These are phyloP conservation scores for Pyrenochaeta sp. DNA, from an alignment of 2,329 filamentous ascomycete genomes.

Conservation along the genomic window DNA sequence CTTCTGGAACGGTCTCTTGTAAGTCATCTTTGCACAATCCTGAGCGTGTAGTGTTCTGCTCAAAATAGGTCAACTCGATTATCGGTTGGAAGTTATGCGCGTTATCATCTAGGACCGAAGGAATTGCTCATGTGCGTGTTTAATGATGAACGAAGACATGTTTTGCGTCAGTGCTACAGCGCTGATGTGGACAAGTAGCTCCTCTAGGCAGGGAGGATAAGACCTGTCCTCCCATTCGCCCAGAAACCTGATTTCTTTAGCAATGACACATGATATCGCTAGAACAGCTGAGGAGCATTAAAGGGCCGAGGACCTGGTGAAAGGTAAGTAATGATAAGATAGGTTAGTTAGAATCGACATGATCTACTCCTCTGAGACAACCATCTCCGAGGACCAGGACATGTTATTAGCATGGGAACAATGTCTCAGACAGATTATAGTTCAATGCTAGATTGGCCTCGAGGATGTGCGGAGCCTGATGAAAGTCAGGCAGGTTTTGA, in stretches of 20 bases:
- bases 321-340: slow-evolving; percentile 5
- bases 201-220: slow-evolving; percentile 17
- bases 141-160: slow-evolving; percentile 1
- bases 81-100: background rate
- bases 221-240: slow-evolving; percentile 1
- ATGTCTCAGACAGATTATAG: background rate
- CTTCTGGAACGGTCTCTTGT: background rate
- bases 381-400: background rate
- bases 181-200: background rate
- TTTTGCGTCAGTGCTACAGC: slow-evolving; percentile 25
- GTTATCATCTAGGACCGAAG: background rate
- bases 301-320: slow-evolving; percentile 15
- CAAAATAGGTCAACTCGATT: background rate
- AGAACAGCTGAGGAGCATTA: slow-evolving; percentile 6
- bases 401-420: background rate
- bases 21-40: background rate
- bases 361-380: background rate
- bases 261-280: slow-evolving; percentile 3
- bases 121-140: background rate
- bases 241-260: slow-evolving; percentile 8
- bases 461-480: background rate
- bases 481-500: background rate
- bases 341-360: background rate
- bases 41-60: background rate
- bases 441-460: background rate